Evolutionary conservation across 257 asterid species (phyloP), one percentile per base, ranked within the genome.

Genomic region (Solanum bulbocastanum): DNA sequence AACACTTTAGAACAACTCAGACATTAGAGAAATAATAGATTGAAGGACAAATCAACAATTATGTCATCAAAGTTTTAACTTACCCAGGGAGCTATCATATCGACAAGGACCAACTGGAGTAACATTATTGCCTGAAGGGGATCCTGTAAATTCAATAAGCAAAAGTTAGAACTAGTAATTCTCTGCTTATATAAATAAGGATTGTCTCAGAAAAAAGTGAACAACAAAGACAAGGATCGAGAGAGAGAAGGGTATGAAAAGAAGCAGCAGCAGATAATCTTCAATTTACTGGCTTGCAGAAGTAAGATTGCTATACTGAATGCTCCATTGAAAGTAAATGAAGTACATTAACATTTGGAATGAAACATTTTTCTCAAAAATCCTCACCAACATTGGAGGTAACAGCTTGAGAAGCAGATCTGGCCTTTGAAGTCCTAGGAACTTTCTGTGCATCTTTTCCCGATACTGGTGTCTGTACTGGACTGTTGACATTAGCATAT

Each of bases 11-110:
- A 79, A 27, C 25, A 79, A 79, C 65, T 49, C 27, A 44, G 40
- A 5, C 66, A 27, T 15, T 27, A 44, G 39, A 16, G 18, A 27
- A 79, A 44, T 79, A 44, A 44, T 49, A 27, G 66, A 79, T 44
- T 27, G 16, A 79, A 79, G 58, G 66, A 44, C 27, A 44, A 79
- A 27, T 12, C 14, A 37, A 81, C 25, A 40, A 79, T 39, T 86
- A 56, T 79, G 88, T 66, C 87, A 56, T 71, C 44, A 74, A 72
- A 83, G 73, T 79, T 42, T 39, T 37, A 32, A 72, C 65, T 91
- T 93, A 97, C 99, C 99, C 86, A 97, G 95, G 87, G 99, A 97
- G 94, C 96, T 97, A 89, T 96, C 99, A 75, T 94, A 96, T 74
- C 99, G 99, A 90, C 99, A 96, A 88, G 99, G 94, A 46, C 99